Base-by-base conservation (phyloP, 2,329 filamentous ascomycete species). In the Simplicillium sp. region DNA sequence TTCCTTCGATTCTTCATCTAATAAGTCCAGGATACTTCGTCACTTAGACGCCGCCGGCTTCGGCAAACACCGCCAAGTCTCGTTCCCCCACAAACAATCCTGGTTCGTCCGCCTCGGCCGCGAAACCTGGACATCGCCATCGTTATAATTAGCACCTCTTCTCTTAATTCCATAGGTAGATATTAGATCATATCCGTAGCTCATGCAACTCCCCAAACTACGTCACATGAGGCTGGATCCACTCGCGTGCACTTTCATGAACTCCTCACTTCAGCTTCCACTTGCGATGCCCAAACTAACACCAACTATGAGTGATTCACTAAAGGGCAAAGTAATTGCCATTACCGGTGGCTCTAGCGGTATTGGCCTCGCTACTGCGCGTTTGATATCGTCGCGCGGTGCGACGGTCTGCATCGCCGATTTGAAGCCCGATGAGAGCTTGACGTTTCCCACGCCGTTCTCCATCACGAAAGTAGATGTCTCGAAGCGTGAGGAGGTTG, bases 81-180 rank as follows among this genome's bases (percentile, higher is more conserved):
- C 81, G 1, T 88, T 98, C 48, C 83, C 88, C 1, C 89, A 97
- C 59, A 98, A 98, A 61, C 88, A 94, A 58, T 81, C 87, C 7
- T 94, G 89, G 62, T 73, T 90, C 46, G 84, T 94, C 63, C 84
- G 83, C 53, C 73, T 94, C 47, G 73, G 78, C 43, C 73, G 90
- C 45, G 88, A 95, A 49, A 76, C 73, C 15, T 97, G 88, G 84
- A 75, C 84, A 36, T 80, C 77, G 0, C 87, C 87, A 12, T 68
- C 67, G 4, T 50, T 82, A 25, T 83, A 45, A 25, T 6, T 25
- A 6, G 6, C 20, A 25, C 9, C 20, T 5, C 20, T 25, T 25
- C 20, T 25, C 9, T 9, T 25, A 6, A 6, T 25, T 25, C 20
- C 20, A 25, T 25, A 25, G 20, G 6, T 25, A 25, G 20, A 25